Percentiles rank a stretch among this genome's conserved stretches.
phyloP scores from a whole-genome alignment of 2,329 filamentous ascomycete species.

The Diatrype stigma region DNA sequence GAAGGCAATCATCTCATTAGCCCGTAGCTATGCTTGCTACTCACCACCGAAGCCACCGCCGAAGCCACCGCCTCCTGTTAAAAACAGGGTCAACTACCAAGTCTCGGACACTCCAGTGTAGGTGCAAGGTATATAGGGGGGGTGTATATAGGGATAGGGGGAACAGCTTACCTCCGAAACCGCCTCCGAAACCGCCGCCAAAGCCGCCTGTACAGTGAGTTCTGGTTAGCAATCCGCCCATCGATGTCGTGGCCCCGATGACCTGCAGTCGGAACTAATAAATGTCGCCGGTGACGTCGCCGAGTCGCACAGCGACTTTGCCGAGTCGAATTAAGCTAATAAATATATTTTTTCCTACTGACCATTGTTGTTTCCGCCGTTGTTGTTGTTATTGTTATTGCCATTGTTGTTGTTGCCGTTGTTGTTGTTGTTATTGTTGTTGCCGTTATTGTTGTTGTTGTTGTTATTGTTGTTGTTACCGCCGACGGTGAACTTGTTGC shows the following conservation, averaged over 20 bases:
- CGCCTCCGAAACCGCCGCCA: not conserved
- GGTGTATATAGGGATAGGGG: no score
- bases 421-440: conserved; percentile 12
- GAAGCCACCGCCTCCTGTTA: not conserved
- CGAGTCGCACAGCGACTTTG: not conserved
- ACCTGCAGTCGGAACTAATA: not conserved
- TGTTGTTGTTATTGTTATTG: conserved; percentile 18
- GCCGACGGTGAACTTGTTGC: conserved; percentile 52
- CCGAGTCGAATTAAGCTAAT: not conserved
- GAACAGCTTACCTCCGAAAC: no score
- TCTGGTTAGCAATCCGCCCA: not conserved
- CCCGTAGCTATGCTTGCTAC: not conserved
- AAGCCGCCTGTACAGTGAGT: not conserved
- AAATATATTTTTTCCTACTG: not conserved
- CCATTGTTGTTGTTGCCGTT: conserved; percentile 18
- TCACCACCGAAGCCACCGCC: not conserved
- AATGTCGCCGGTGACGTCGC: not conserved
- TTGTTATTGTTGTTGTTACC: conserved; percentile 18
- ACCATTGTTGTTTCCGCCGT: conserved; percentile 6
- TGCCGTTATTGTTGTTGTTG: conserved; percentile 16
- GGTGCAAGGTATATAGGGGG: no score
- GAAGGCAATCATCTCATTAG: not conserved
- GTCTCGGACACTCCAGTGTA: no score
- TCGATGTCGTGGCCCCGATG: not conserved
- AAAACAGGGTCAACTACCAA: no score